Conservation (phyloP, 2,329 filamentous ascomycete species). For the Hortaea sp. region DNA sequence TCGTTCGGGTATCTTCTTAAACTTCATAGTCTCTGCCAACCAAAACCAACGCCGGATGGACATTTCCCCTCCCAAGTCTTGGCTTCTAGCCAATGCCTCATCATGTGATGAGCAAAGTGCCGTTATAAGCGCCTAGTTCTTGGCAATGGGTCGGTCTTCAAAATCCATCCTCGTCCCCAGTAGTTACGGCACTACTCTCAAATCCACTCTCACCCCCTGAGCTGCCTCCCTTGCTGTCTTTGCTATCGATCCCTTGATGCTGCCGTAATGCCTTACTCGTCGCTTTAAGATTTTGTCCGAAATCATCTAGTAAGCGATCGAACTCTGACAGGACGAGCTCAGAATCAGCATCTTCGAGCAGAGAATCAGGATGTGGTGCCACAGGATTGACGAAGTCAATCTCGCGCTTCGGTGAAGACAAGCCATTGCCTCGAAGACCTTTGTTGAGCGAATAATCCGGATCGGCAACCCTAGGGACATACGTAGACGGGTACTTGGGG, state of each 20-base stretch:
- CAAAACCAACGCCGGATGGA: too few relatives aligned
- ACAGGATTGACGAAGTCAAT: constrained; percentile 20
- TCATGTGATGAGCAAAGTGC: too few relatives aligned
- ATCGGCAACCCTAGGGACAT: constrained; percentile 8
- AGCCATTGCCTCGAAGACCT: constrained; percentile 8
- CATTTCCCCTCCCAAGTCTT: too few relatives aligned
- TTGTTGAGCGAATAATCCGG: constrained; percentile 6
- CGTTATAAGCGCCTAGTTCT: too few relatives aligned
- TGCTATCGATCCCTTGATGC: constrained; percentile 2
- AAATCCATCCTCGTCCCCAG: constrained; percentile 11
- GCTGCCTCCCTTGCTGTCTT: not conserved
- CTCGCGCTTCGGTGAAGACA: constrained; percentile 6
- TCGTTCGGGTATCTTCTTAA: too few relatives aligned
- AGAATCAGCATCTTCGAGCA: constrained; percentile 22
- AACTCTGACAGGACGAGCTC: constrained; percentile 20
- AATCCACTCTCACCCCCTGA: constrained; percentile 9
- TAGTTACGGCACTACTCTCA: constrained; percentile 7
- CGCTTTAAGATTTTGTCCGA: constrained; percentile 10
- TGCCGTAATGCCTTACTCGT: constrained; percentile 5
- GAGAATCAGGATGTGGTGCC: constrained; percentile 20
- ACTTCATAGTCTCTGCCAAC: too few relatives aligned
- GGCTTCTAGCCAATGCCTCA: too few relatives aligned
- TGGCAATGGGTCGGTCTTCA: not conserved
- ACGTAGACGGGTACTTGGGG: constrained; percentile 7
- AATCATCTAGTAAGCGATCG: constrained; percentile 18